A percentile compares a stretch with the other conserved stretches of the same genome.
phyloP scores from a whole-genome alignment of 345 rosid genomes.

The Brassica napus region DNA sequence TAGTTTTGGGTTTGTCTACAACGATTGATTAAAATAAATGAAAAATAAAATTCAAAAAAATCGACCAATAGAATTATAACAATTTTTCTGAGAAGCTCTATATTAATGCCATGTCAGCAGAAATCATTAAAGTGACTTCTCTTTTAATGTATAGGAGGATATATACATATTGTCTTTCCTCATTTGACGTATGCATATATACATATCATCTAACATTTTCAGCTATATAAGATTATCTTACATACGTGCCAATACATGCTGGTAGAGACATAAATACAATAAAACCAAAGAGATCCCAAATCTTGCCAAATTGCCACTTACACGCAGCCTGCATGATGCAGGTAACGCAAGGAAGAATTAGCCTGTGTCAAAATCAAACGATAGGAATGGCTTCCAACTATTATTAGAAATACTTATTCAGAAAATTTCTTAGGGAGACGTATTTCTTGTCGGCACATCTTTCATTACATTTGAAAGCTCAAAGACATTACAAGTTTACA shows the following conservation, averaged over 20 bases:
- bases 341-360: conserved; percentile 8
- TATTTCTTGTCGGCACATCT: too few species aligned
- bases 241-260: neutral
- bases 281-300: conserved; percentile 1
- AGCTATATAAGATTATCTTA: neutral
- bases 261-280: neutral
- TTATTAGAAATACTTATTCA: neutral
- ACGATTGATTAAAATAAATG: too few species aligned
- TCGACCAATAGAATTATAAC: too few species aligned
- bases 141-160: too few species aligned
- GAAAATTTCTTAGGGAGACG: neutral
- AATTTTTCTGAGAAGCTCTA: too few species aligned
- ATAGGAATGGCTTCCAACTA: neutral
- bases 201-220: neutral
- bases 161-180: neutral
- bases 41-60: too few species aligned
- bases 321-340: neutral
- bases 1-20: too few species aligned
- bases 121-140: too few species aligned
- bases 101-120: too few species aligned
- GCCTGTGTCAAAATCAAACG: neutral
- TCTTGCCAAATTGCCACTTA: neutral
- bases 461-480: too few species aligned
- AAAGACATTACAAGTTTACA: too few species aligned
- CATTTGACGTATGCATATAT: neutral